These are phyloP conservation scores for Microsporum audouinii DNA, from an alignment of 2,329 filamentous ascomycete species.

Conservation along the genomic window DNA sequence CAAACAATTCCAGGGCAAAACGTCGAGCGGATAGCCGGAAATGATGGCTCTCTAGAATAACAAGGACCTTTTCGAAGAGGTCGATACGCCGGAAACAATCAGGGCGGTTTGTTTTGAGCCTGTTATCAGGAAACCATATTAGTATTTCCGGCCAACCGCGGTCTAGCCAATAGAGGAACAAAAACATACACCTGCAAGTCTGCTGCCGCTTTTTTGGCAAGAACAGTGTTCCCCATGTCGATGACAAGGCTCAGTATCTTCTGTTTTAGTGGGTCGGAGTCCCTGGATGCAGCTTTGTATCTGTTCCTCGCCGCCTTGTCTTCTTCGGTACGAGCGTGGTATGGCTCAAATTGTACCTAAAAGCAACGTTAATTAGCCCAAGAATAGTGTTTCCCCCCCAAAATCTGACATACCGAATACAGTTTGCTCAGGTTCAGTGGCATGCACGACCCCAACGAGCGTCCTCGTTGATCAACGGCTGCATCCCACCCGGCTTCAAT, in stretches of 20 bases:
- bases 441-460: slow-evolving; percentile 77
- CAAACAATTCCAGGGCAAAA: slow-evolving; percentile 88
- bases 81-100: slow-evolving; percentile 62
- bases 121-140: slow-evolving; percentile 24
- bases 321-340: slow-evolving; percentile 33
- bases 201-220: slow-evolving; percentile 73
- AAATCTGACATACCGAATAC: slow-evolving; percentile 51
- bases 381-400: too few relatives aligned
- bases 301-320: slow-evolving; percentile 33
- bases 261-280: slow-evolving; percentile 52
- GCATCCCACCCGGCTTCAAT: slow-evolving; percentile 88
- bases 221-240: slow-evolving; percentile 83
- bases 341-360: slow-evolving; percentile 27
- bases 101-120: slow-evolving; percentile 61
- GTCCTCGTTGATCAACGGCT: slow-evolving; percentile 69
- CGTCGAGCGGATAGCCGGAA: slow-evolving; percentile 78
- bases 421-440: slow-evolving; percentile 67
- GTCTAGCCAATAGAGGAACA: not conserved
- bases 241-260: slow-evolving; percentile 75
- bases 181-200: slow-evolving; percentile 54
- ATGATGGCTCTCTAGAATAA: slow-evolving; percentile 75
- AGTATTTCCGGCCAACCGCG: not conserved
- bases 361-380: not conserved
- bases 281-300: slow-evolving; percentile 48
- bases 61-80: slow-evolving; percentile 77